Percentiles rank a stretch among this genome's conserved stretches.
Conservation (phyloP, 371 early-diverging fungal genomes). For the Rhizopus stolonifer region DNA sequence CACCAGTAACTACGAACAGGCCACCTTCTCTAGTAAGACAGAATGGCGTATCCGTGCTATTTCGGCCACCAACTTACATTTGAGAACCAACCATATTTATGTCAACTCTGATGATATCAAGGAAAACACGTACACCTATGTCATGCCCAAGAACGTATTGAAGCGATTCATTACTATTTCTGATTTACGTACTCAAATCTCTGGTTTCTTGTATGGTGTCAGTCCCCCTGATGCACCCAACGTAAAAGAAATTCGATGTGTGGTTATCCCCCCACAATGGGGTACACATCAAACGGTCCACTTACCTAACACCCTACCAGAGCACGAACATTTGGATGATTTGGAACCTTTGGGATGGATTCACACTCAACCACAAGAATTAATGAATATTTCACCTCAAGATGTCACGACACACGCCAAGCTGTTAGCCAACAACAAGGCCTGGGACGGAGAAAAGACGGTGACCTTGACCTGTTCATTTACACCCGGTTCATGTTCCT, state of each 20-base stretch:
- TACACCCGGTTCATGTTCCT: slow-evolving; percentile 96
- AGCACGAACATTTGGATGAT: slow-evolving; percentile 87
- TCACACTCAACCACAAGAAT: slow-evolving; percentile 94
- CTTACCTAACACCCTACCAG: slow-evolving; percentile 85
- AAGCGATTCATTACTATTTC: slow-evolving; percentile 94
- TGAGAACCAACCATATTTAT: slow-evolving; percentile 95
- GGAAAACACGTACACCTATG: slow-evolving; percentile 88
- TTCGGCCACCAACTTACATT: slow-evolving; percentile 89
- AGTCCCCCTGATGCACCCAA: slow-evolving; percentile 91
- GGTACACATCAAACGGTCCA: slow-evolving; percentile 94
- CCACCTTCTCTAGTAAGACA: slow-evolving; percentile 96
- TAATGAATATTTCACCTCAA: slow-evolving; percentile 88
- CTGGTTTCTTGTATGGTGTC: slow-evolving; percentile 94
- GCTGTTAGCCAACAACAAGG: slow-evolving; percentile 81
- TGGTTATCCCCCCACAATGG: slow-evolving; percentile 97
- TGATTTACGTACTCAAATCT: slow-evolving; percentile 94
- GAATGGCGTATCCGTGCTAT: slow-evolving; percentile 98
- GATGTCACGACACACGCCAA: slow-evolving; percentile 91
- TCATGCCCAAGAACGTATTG: slow-evolving; percentile 95
- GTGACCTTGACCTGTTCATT: slow-evolving; percentile 91
- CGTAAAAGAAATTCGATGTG: slow-evolving; percentile 93
- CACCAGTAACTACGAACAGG: slow-evolving; percentile 95
- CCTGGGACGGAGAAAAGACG: slow-evolving; percentile 96
- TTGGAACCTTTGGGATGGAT: slow-evolving; percentile 98
- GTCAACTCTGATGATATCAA: slow-evolving; percentile 93